Evolutionary conservation across 2,329 filamentous ascomycete genomes (phyloP), one percentile per base, ranked within the genome.

Genomic region (Trichoderma arundinaceum): DNA sequence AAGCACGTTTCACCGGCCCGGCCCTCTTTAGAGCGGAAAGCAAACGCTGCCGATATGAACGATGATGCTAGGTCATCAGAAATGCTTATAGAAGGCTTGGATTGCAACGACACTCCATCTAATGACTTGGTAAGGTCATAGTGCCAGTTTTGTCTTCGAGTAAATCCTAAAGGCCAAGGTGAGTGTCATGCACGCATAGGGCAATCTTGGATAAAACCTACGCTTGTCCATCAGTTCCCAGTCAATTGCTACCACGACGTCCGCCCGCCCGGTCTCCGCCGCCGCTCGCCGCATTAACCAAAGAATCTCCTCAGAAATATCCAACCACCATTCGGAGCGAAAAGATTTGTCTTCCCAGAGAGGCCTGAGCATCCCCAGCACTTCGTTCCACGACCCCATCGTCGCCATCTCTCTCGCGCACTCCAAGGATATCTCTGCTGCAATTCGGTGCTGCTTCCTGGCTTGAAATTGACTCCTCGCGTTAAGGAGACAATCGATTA

Each of bases 171-270:
- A 52, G 13, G 4, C 22, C 57, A 8, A 13, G 8, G 8, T 64
- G 38, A 52, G 39, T 51, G 9, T 35, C 60, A 39, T 13, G 8
- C 39, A 28, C 32, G 19, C 32, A 38, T 22, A n/a, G 28, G 15
- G 17, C 6, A n/a, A 13, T 2, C 4, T 13, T 32, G 28, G 2
- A 33, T 35, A 6, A 13, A 4, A 79, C 85, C 74, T 77, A 88
- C 86, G 80, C 51, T 76, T 82, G 66, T 86, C 81, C 74, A 90
- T 79, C 51, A 90, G 77, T 72, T 90, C 88, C 85, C 88, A 89
- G 71, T 89, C 87, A 58, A 88, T 83, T 33, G 86, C 81, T 41
- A 90, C 76, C 8, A 90, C 80, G 35, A 88, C 77, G 60, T 85
- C 83, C 8, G 81, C 82, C 60, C 85, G 82, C 7, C 82, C 82